Evolutionary conservation across 495 filamentous ascomycete species (phyloP), one percentile per base, ranked within the genome.

Genomic region (Amorphotheca resinae): DNA sequence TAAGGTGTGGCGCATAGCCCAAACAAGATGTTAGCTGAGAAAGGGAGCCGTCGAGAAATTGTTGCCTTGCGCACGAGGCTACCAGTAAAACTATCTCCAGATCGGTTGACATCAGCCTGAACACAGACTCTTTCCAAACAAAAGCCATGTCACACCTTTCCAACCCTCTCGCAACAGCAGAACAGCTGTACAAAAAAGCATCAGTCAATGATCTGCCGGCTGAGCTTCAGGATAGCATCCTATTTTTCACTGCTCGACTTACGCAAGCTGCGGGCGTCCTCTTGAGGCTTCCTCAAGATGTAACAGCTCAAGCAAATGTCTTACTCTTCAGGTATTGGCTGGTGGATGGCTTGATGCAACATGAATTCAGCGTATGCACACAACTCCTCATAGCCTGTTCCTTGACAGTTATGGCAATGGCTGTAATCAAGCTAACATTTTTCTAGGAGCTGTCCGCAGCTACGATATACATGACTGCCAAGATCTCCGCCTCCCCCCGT

Each of bases 211-310:
- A 82, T 3, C 66, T 95, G 4, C 78, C 89, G 0, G 59, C 72
- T 12, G 83, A 88, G 45, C 73, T 95, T 9, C 87, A 94, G 63
- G 72, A 77, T 47, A 72, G 70, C 41, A 68, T 84, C 33, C 70
- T 76, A 45, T 83, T 70, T 59, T 68, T 79, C 18, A 73, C 76
- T 3, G 76, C 83, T 32, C 75, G 79, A 43, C 73, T 98, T 4
- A 93, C 84, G 9, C 93, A 96, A 59, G 74, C 83, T 14, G 87
- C 91, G 9, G 93, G 91, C 4, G 66, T 94, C 5, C 72, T 96
- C 6, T 70, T 98, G 2, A 74, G 83, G 32, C 64, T 96, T 37
- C 83, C 89, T 1, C 93, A 96, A 54, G 85, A 89, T 43, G 74
- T 87, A 36, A 86, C 93, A 21, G 82, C 87, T 11, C 85, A 87